These are phyloP conservation scores for Solanum appendiculatum DNA, from an alignment of 257 asterid species.

Conservation along the genomic window DNA sequence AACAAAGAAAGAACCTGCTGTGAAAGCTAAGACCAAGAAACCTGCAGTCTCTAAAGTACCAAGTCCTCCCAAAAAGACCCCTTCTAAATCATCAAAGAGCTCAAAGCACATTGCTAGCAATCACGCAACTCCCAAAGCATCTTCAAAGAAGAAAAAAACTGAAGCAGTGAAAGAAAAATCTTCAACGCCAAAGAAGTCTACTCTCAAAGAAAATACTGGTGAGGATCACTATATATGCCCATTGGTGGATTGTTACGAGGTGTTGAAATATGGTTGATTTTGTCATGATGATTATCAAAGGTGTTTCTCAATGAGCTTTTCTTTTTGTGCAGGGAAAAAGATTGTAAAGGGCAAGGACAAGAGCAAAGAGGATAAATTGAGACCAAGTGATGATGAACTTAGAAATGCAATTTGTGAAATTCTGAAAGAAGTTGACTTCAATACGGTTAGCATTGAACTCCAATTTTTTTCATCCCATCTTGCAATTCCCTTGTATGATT, in stretches of 20 bases:
- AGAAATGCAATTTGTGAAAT: constrained; percentile 27
- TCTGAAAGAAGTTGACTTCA: constrained; percentile 35
- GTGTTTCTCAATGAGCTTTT: neutral
- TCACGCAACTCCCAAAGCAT: constrained; percentile 34
- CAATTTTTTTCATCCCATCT: neutral
- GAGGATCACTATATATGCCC: constrained; percentile 1
- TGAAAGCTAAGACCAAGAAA: constrained; percentile 43
- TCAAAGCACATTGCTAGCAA: constrained; percentile 24
- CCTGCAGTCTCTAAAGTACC: constrained; percentile 28
- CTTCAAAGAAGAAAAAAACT: constrained; percentile 50
- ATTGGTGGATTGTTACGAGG: neutral
- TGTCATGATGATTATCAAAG: neutral
- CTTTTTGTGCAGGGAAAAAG: constrained; percentile 28
- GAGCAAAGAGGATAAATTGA: constrained; percentile 16
- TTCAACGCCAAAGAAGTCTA: constrained; percentile 41
- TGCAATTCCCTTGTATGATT: neutral
- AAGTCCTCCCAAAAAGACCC: constrained; percentile 43
- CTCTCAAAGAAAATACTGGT: constrained; percentile 54
- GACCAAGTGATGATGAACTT: constrained; percentile 28
- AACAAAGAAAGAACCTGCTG: constrained; percentile 38
- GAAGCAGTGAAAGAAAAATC: constrained; percentile 41
- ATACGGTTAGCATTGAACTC: constrained; percentile 33
- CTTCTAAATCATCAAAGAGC: constrained; percentile 39
- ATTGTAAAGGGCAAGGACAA: constrained; percentile 23
- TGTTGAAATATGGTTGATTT: neutral